Evolutionary conservation across 257 asterid genomes (phyloP), one percentile per base, ranked within the genome.

Genomic region (Solanum rostratum): DNA sequence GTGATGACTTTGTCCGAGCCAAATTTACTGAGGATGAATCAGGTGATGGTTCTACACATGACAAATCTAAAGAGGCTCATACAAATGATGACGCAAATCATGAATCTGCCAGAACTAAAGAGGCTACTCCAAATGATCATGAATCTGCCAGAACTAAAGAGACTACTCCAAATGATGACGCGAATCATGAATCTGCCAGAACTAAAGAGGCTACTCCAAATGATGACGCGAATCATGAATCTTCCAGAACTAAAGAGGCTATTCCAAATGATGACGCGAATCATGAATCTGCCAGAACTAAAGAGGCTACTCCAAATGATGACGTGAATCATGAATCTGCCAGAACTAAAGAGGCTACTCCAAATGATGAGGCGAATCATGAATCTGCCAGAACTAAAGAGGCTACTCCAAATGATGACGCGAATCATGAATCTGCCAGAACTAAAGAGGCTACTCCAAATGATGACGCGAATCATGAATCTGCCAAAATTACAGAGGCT

Each of bases 171-270:
- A 30, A 22, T 71, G 70, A 87, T 22, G 89, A 85, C 53, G 60
- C n/a, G 10, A 80, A 57, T 49, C 87, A 89, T 22, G 87, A 87
- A 13, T 69, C 33, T 1, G 22, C 8, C 62, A 19, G 82, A 87
- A 29, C 81, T 46, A 74, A 76, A 76, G 81, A 49, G 43, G 16
- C 12, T 49, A 49, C 7, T 24, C 45, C 11, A 76, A 29, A 29
- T 62, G 53, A 86, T 16, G 88, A 85, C 53, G 60, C n/a, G 10
- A 80, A 57, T 49, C 87, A 89, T 22, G 87, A 87, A 13, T 69
- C 33, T 1, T 19, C 8, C 62, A 19, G 82, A 87, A 29, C 81
- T 46, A 74, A 76, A 76, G 81, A 49, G 43, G 16, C 12, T 49
- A 49, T 7, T 24, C 45, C 11, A 76, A 29, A 29, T 62, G 53